Conservation (phyloP, 2,329 filamentous ascomycete species). For the Plectosphaerella cucumerina region DNA sequence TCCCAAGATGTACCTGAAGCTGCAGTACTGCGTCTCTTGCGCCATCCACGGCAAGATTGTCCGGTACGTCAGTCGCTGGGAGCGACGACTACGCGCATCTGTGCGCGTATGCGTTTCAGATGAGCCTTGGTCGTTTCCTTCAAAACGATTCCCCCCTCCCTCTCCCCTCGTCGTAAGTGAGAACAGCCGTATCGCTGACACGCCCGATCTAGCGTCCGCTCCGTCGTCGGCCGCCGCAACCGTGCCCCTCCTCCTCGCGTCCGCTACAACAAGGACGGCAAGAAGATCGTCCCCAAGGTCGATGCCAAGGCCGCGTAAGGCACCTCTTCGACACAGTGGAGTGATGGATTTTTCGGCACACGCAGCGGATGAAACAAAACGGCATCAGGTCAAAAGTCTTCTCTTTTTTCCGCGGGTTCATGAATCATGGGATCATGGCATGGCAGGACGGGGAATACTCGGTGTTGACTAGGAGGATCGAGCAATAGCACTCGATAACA, state of each 20-base stretch:
- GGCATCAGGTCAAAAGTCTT: background rate
- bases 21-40: constrained; percentile 99
- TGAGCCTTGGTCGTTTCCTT: constrained; percentile 56
- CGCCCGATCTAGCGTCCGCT: constrained; percentile 77
- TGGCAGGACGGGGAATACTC: constrained; percentile 2
- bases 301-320: constrained; percentile 53
- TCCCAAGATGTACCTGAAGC: constrained; percentile 99
- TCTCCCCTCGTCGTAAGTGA: background rate
- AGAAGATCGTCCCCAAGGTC: constrained; percentile 95
- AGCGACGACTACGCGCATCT: constrained; percentile 53
- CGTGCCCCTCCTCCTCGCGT: constrained; percentile 95
- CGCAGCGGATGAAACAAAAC: constrained; percentile 1
- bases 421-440: constrained; percentile 6
- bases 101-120: constrained; percentile 47
- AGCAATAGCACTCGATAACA: constrained; percentile 1
- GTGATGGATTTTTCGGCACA: background rate
- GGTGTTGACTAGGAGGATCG: constrained; percentile 5
- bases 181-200: background rate
- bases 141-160: constrained; percentile 5
- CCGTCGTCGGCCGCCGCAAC: constrained; percentile 95
- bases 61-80: constrained; percentile 74
- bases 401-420: background rate
- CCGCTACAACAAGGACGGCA: constrained; percentile 99
- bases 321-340: background rate
- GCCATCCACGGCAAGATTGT: constrained; percentile 99